These are phyloP conservation scores for Bisporella sp. DNA, from an alignment of 2,329 filamentous ascomycete genomes.

Conservation along the genomic window DNA sequence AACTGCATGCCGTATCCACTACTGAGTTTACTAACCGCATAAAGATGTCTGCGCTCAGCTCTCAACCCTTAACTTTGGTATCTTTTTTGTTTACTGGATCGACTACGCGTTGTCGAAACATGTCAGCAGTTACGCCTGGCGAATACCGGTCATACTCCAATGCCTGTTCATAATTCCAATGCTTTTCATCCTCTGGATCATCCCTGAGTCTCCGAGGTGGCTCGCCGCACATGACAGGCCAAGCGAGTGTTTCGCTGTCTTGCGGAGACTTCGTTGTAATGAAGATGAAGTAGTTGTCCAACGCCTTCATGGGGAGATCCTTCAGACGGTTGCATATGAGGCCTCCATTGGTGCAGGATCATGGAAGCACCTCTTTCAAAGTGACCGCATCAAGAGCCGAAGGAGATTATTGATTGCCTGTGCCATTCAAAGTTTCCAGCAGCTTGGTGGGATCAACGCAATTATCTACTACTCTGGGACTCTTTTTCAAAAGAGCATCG, in stretches of 20 bases:
- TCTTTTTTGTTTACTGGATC: slow-evolving; percentile 55
- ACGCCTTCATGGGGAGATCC: slow-evolving; percentile 28
- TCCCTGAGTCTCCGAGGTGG: slow-evolving; percentile 45
- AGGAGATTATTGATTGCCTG: slow-evolving; percentile 43
- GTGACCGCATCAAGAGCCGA: slow-evolving; percentile 34
- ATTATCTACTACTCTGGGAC: slow-evolving; percentile 37
- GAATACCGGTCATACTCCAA: slow-evolving; percentile 53
- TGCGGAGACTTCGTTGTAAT: slow-evolving; percentile 43
- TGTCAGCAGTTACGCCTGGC: slow-evolving; percentile 41
- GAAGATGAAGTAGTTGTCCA: slow-evolving; percentile 10
- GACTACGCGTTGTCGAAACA: slow-evolving; percentile 50
- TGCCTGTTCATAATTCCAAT: slow-evolving; percentile 53
- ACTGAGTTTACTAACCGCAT: not conserved
- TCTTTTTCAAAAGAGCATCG: slow-evolving; percentile 38
- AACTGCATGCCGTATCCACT: not conserved
- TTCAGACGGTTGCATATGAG: slow-evolving; percentile 28
- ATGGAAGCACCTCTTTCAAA: slow-evolving; percentile 19
- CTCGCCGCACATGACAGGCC: slow-evolving; percentile 34
- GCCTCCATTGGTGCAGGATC: slow-evolving; percentile 26
- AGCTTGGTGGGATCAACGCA: slow-evolving; percentile 36
- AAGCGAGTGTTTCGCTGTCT: slow-evolving; percentile 34
- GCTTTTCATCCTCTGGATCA: slow-evolving; percentile 39
- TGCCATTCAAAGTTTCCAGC: slow-evolving; percentile 43
- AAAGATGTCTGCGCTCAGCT: slow-evolving; percentile 39
- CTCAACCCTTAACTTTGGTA: slow-evolving; percentile 44